These are phyloP conservation scores for Alliaria petiolata DNA, from an alignment of 345 rosid species.

Conservation along the genomic window DNA sequence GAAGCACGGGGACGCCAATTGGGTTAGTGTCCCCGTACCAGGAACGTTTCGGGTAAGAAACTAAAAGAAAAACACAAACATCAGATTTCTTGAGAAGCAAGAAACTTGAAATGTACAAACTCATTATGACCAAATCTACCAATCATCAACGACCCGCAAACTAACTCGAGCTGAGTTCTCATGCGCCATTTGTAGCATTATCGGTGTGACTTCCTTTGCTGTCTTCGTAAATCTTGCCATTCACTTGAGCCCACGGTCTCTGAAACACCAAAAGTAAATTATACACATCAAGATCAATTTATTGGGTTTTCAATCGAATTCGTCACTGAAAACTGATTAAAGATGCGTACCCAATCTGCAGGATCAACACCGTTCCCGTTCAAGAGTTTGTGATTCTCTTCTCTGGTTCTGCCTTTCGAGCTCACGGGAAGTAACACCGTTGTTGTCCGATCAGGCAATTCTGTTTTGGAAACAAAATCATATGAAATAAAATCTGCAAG, in stretches of 20 bases:
- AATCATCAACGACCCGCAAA: background rate
- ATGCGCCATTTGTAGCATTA: slow-evolving; percentile 52
- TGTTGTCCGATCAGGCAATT: slow-evolving; percentile 72
- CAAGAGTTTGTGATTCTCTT: slow-evolving; percentile 82
- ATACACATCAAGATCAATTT: background rate
- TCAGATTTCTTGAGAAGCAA: no score
- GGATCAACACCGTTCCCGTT: slow-evolving; percentile 78
- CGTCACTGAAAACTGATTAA: background rate
- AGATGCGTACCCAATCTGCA: slow-evolving; percentile 67
- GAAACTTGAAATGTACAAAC: no score
- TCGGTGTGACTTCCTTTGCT: slow-evolving; percentile 52
- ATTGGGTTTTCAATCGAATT: background rate
- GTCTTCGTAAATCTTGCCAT: slow-evolving; percentile 74
- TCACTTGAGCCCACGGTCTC: slow-evolving; percentile 77
- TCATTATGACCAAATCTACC: background rate
- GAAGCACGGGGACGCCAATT: no score
- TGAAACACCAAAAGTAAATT: slow-evolving; percentile 11
- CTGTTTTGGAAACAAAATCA: slow-evolving; percentile 39
- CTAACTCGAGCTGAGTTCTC: slow-evolving; percentile 14
- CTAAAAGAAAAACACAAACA: no score
- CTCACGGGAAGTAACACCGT: slow-evolving; percentile 60
- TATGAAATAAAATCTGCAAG: slow-evolving; percentile 7
- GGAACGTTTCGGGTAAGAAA: no score
- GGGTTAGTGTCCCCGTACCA: no score
- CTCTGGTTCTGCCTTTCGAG: slow-evolving; percentile 72